phyloP scores from a whole-genome alignment of 805 yeast species.

The Clavispora carvajalis region DNA sequence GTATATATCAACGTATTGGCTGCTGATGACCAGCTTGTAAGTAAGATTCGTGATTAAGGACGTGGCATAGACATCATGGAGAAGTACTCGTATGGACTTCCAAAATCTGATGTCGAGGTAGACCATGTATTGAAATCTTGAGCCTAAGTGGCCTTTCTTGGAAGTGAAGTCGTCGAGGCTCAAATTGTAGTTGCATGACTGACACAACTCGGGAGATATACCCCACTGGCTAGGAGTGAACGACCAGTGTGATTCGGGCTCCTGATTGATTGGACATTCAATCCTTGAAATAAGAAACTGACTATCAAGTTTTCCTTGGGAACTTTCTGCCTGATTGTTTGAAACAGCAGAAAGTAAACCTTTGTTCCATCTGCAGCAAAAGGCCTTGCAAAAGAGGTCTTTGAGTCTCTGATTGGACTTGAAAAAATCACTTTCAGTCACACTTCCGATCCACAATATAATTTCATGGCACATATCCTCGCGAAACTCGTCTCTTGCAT shows the following conservation, averaged over 20 bases:
- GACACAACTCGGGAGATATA: slow-evolving; percentile 35
- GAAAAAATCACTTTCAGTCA: slow-evolving; percentile 50
- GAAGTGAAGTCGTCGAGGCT: slow-evolving; percentile 22
- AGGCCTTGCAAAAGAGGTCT: slow-evolving; percentile 49
- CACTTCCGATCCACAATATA: slow-evolving; percentile 56
- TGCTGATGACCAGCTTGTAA: slow-evolving; percentile 57
- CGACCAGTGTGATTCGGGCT: slow-evolving; percentile 32
- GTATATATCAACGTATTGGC: slow-evolving; percentile 79
- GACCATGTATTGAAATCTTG: slow-evolving; percentile 54
- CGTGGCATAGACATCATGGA: slow-evolving; percentile 63
- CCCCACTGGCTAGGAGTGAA: slow-evolving; percentile 42
- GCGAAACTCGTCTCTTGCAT: slow-evolving; percentile 63
- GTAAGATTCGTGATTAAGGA: slow-evolving; percentile 56
- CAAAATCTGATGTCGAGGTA: slow-evolving; percentile 70
- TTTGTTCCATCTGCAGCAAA: slow-evolving; percentile 56
- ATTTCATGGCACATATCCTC: slow-evolving; percentile 79
- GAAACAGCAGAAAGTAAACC: slow-evolving; percentile 33
- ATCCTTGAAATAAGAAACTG: slow-evolving; percentile 35
- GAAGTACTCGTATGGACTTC: slow-evolving; percentile 51
- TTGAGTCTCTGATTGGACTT: slow-evolving; percentile 44
- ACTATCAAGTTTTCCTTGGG: slow-evolving; percentile 29
- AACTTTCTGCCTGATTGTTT: slow-evolving; percentile 14
- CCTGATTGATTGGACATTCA: slow-evolving; percentile 3
- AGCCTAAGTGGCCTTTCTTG: slow-evolving; percentile 33
- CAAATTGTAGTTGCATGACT: slow-evolving; percentile 45